Percentiles rank a stretch among this genome's conserved stretches.
These are phyloP conservation scores for Boechera divaricarpa DNA, from an alignment of 345 rosid species.

Conservation along the genomic window DNA sequence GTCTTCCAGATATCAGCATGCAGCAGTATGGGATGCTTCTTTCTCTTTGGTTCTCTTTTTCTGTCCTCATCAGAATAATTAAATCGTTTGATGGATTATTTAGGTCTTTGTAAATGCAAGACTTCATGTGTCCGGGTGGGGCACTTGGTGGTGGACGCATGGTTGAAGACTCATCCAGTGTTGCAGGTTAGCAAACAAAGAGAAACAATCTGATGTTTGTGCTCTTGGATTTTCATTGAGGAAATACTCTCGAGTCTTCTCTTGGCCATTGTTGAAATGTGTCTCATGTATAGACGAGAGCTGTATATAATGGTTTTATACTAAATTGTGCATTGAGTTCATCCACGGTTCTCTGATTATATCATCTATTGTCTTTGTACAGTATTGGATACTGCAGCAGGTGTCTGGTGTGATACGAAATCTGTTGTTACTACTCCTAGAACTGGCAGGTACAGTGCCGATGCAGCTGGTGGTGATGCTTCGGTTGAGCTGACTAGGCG, in stretches of 20 bases:
- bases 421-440: constrained; percentile 91
- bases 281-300: constrained; percentile 9
- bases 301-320: constrained; percentile 7
- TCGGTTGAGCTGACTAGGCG: constrained; percentile 95
- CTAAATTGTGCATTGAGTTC: constrained; percentile 7
- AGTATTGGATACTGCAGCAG: constrained; percentile 98
- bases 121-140: constrained; percentile 96
- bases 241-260: constrained; percentile 5
- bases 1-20: constrained; percentile 96
- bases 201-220: constrained; percentile 21
- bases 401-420: constrained; percentile 96
- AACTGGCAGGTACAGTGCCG: constrained; percentile 84
- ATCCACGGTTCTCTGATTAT: constrained; percentile 24
- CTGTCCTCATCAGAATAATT: constrained; percentile 25
- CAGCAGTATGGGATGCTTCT: constrained; percentile 67
- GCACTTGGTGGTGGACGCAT: constrained; percentile 99
- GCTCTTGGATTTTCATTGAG: constrained; percentile 23
- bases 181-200: constrained; percentile 66
- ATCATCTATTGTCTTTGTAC: constrained; percentile 43
- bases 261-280: constrained; percentile 32
- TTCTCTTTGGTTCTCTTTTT: constrained; percentile 17
- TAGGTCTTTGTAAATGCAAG: constrained; percentile 96
- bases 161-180: constrained; percentile 95
- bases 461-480: constrained; percentile 95
- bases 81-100: constrained; percentile 29